Conservation (phyloP, 164 flowering plant genomes). For the Akebia trifoliata region DNA sequence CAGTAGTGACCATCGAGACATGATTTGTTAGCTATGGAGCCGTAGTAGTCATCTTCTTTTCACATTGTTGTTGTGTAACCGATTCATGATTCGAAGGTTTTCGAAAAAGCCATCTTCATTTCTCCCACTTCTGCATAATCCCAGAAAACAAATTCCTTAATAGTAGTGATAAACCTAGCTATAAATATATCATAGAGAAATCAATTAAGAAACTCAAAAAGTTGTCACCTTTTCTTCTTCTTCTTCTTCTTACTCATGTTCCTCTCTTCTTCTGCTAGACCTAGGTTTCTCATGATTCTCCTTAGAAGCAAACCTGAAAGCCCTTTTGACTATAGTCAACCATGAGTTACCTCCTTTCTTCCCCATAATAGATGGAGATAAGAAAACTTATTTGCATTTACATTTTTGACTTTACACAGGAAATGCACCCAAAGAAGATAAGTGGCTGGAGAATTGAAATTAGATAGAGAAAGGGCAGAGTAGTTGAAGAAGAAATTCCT, state of each 20-base stretch:
- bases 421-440: too few species aligned
- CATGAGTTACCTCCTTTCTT: conserved; percentile 35
- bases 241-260: conserved; percentile 22
- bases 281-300: conserved; percentile 15
- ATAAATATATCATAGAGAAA: too few species aligned
- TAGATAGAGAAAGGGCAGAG: too few species aligned
- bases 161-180: too few species aligned
- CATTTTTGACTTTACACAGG: too few species aligned
- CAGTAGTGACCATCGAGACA: not conserved
- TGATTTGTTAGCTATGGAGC: not conserved
- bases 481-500: too few species aligned
- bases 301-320: conserved; percentile 36
- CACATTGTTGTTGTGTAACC: conserved; percentile 11
- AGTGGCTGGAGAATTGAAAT: too few species aligned
- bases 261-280: conserved; percentile 25
- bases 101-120: conserved; percentile 65
- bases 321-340: conserved; percentile 39
- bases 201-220: too few species aligned
- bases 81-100: conserved; percentile 36
- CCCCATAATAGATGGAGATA: conserved; percentile 27
- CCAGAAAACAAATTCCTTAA: too few species aligned
- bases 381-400: too few species aligned
- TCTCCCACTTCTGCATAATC: conserved; percentile 71
- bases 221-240: conserved; percentile 32
- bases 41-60: conserved; percentile 4